Evolutionary conservation across 352 stramenopile genomes (phyloP).

Genomic region (Pythium folliculosum): DNA sequence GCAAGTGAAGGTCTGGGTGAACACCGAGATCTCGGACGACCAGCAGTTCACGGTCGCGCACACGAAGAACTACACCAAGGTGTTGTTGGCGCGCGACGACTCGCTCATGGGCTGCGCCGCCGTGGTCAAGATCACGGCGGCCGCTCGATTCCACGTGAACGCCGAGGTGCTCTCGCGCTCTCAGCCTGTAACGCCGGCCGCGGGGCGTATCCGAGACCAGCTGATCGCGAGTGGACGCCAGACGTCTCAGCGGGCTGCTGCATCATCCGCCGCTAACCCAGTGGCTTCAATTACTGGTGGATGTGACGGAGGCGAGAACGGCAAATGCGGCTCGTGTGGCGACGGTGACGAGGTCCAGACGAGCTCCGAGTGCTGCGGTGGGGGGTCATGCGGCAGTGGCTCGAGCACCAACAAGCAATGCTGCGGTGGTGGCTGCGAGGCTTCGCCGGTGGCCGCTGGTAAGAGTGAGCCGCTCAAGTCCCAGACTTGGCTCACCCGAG

Average conservation of each 20-base stretch:
- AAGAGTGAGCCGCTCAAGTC: neutral
- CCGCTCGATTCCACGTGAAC: constrained; percentile 77
- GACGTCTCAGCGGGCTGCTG: constrained; percentile 13
- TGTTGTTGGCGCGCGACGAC: constrained; percentile 78
- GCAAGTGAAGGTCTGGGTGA: constrained; percentile 74
- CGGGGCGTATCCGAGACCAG: constrained; percentile 50
- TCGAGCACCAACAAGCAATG: constrained; percentile 18
- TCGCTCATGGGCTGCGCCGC: constrained; percentile 75
- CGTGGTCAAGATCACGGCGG: constrained; percentile 51
- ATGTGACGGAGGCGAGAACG: constrained; percentile 29
- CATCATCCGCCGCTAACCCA: neutral
- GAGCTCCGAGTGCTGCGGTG: constrained; percentile 35
- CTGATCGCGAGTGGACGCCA: constrained; percentile 45
- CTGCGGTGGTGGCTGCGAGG: constrained; percentile 30
- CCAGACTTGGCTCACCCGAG: constrained; percentile 12
- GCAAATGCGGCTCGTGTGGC: constrained; percentile 23
- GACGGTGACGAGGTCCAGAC: constrained; percentile 27
- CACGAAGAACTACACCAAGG: constrained; percentile 93
- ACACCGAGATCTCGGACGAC: constrained; percentile 84
- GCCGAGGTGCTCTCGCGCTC: constrained; percentile 59
- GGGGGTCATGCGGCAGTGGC: constrained; percentile 1
- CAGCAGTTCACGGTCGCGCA: constrained; percentile 82
- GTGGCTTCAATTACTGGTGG: constrained; percentile 18
- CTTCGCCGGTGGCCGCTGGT: neutral
- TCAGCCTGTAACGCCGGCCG: constrained; percentile 51